Base-by-base conservation (phyloP, 2,329 filamentous ascomycete species). In the Talaromyces sp. region DNA sequence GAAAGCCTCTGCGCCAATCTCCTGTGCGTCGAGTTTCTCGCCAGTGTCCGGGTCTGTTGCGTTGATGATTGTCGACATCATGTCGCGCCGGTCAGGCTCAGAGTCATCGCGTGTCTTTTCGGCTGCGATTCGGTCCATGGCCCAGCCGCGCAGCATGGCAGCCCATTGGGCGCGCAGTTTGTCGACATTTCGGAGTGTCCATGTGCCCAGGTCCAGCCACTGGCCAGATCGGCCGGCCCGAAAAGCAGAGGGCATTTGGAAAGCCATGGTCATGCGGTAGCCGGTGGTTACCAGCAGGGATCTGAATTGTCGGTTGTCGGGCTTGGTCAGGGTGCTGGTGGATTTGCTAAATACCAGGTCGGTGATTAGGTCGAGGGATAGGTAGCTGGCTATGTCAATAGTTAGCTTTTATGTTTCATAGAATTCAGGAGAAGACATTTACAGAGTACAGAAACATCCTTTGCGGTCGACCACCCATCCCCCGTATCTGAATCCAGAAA, bases 281-380 rank as follows among this genome's bases (percentile, higher is more conserved):
- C 57, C 57, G 4, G 57, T 55, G 13, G 51, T 54, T 6, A 59
- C 17, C 11, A 59, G 27, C 26, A 59, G 43, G 21, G 58, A 51
- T 50, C 38, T 55, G 51, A 54, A 59, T 32, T 59, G 51, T 38
- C 58, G 43, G 38, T 59, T 43, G 27, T 59, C 58, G 13, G 51
- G 51, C 17, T 55, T 59, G 51, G 24, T 53, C 17, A 59, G 51
- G 7, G 51, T 24, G n/a, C 26, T 29, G 51, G 58, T 59, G 19
- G 58, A 59, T 59, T 59, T 55, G 5, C 58, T 51, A 32, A 59
- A 59, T 2, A 59, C 58, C 19, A 59, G 49, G 11, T 59, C 51
- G 29, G 58, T 55, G n/a, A 59, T 55, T 13, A 59, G 29, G 14
- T 55, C 58, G 13, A 59, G 19, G 14, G 58, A 51, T 14, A 59